Base-by-base conservation (phyloP, 495 filamentous ascomycete species). In the Neurospora sp. region DNA sequence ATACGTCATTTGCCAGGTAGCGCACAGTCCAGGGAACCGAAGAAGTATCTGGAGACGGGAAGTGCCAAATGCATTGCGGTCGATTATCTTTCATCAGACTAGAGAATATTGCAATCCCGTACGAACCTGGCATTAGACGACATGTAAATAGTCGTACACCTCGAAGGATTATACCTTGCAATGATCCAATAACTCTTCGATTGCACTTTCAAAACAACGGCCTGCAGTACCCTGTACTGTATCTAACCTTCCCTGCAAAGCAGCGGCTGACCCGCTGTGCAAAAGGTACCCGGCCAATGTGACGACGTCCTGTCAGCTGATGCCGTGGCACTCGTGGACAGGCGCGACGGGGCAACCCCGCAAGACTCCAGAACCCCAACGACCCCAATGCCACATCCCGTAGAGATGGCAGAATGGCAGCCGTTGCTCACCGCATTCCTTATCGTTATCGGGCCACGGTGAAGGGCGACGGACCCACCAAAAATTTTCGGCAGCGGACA, bases 401-500 rank as follows among this genome's bases (percentile, higher is more conserved):
- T 31, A 61, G 53, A 35, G 27, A 37, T 16, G 44, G 59, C 74
- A 71, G 72, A 59, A 66, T 18, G 27, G 27, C 40, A 48, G 18
- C 69, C 73, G 53, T 40, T 20, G 73, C 44, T 53, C 40, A 78
- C 76, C 76, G 77, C 75, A 71, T 68, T 75, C 18, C 69, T 79
- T 81, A 81, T 81, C 79, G 78, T 76, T 81, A 81, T 77, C 78
- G 74, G 22, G 22, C 27, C 22, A 7, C 14, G 5, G 53, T 18
- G 18, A 72, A 35, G 68, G 44, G 22, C 70, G 44, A 68, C 70
- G 42, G 75, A 75, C 74, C 78, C 77, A 73, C 79, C 69, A 75
- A 76, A 79, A 78, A 77, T 74, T 77, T 78, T 78, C 77, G 74
- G 42, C 27, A 44, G 40, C 69, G 40, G 69, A 59, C 70, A 66